Evolutionary conservation across 768 basidiomycete genomes (phyloP).

Genomic region (Boletus rubropictus): DNA sequence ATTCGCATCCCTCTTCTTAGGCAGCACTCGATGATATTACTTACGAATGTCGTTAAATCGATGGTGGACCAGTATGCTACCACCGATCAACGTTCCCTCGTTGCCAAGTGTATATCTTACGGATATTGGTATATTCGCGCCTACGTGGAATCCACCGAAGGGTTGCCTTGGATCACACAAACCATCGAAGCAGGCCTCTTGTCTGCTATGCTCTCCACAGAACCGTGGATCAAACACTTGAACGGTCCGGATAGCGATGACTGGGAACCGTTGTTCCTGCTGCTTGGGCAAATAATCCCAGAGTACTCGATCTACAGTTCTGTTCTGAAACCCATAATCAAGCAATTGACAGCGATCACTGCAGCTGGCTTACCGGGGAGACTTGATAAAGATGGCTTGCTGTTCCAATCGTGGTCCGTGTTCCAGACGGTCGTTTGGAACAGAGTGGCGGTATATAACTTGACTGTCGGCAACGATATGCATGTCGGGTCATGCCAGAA

Average conservation of each 20-base stretch:
- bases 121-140: constrained; percentile 29
- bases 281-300: constrained; percentile 23
- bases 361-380: constrained; percentile 8
- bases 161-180: constrained; percentile 24
- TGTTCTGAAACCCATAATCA: constrained; percentile 15
- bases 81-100: constrained; percentile 1
- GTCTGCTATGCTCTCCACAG: constrained; percentile 21
- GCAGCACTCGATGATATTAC: constrained; percentile 15
- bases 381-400: constrained; percentile 11
- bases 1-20: constrained; percentile 23
- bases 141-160: constrained; percentile 24
- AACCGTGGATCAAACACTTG: constrained; percentile 24
- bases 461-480: constrained; percentile 4
- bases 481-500: constrained; percentile 25
- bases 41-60: constrained; percentile 14
- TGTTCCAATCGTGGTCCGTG: constrained; percentile 17
- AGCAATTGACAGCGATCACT: constrained; percentile 13
- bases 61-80: constrained; percentile 10
- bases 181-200: constrained; percentile 22
- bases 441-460: constrained; percentile 13
- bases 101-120: constrained; percentile 26
- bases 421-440: constrained; percentile 18
- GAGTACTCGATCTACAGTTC: constrained; percentile 24
- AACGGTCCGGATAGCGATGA: constrained; percentile 18
- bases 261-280: constrained; percentile 26